These are phyloP conservation scores for Arthrobotrys sinensis DNA, from an alignment of 2,329 filamentous ascomycete species.

Conservation along the genomic window DNA sequence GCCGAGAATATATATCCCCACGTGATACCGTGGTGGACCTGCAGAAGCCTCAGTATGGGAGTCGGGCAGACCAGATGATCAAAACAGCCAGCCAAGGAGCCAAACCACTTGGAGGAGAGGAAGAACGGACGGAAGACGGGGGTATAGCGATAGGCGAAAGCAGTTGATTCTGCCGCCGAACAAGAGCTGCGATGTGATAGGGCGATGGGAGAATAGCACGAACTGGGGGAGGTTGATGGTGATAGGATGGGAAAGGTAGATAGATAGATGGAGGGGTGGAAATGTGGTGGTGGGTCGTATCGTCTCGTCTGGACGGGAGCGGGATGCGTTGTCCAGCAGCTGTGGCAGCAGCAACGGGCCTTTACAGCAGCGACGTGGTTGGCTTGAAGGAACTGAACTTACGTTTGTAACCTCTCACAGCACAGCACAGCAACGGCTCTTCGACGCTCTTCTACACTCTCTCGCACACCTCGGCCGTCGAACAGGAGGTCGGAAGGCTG, in stretches of 20 bases:
- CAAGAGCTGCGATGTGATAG: constrained; percentile 10
- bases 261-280: constrained; percentile 8
- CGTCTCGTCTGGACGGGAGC: constrained; percentile 38
- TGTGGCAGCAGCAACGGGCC: constrained; percentile 24
- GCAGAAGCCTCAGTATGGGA: constrained; percentile 61
- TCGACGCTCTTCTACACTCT: not conserved
- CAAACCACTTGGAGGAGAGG: constrained; percentile 27
- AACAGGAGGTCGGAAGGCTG: constrained; percentile 14
- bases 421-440: not conserved
- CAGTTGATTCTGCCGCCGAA: not conserved
- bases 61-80: constrained; percentile 35
- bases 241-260: constrained; percentile 11
- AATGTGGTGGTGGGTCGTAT: constrained; percentile 42
- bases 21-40: constrained; percentile 64
- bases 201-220: not conserved
- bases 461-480: constrained; percentile 21
- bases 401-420: constrained; percentile 18
- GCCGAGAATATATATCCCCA: constrained; percentile 63
- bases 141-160: constrained; percentile 27
- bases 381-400: constrained; percentile 25
- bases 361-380: constrained; percentile 56
- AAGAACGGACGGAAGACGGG: constrained; percentile 30
- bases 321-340: constrained; percentile 59
- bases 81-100: constrained; percentile 31
- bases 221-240: not conserved